These are phyloP conservation scores for Mycena epipterygia DNA, from an alignment of 768 basidiomycete genomes.

Conservation along the genomic window DNA sequence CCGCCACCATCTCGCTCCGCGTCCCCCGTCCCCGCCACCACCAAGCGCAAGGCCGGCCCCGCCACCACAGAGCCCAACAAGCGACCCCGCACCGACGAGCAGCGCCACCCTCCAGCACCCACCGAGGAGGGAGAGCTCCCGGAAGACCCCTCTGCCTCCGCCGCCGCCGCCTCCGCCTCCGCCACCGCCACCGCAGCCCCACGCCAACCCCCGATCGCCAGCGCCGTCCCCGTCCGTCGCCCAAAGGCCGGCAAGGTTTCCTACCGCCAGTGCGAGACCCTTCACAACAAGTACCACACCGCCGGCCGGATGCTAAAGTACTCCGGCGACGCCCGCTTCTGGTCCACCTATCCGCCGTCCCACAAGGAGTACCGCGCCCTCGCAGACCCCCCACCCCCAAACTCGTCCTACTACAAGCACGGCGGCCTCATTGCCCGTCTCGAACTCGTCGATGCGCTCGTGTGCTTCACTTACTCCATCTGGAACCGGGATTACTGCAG, in stretches of 20 bases:
- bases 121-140: constrained; percentile 69
- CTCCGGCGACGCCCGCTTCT: constrained; percentile 84
- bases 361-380: constrained; percentile 77
- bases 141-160: constrained; percentile 55
- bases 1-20: constrained; percentile 64
- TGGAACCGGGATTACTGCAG: constrained; percentile 82
- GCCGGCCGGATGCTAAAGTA: constrained; percentile 85
- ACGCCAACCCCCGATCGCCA: constrained; percentile 44
- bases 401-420: constrained; percentile 80
- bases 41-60: constrained; percentile 64
- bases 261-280: constrained; percentile 63
- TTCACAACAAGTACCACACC: constrained; percentile 79
- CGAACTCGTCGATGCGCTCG: constrained; percentile 84
- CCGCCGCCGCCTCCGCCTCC: constrained; percentile 41
- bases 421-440: constrained; percentile 83
- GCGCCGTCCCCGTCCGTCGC: constrained; percentile 71
- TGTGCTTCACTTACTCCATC: constrained; percentile 87
- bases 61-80: constrained; percentile 58
- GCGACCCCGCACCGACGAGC: constrained; percentile 56
- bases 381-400: constrained; percentile 71
- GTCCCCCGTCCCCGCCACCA: constrained; percentile 58
- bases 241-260: constrained; percentile 72
- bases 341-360: constrained; percentile 76
- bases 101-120: constrained; percentile 44
- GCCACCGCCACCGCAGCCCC: constrained; percentile 31